phyloP scores from a whole-genome alignment of 2,329 filamentous ascomycete genomes.

The Nothomitra cinnamomea region DNA sequence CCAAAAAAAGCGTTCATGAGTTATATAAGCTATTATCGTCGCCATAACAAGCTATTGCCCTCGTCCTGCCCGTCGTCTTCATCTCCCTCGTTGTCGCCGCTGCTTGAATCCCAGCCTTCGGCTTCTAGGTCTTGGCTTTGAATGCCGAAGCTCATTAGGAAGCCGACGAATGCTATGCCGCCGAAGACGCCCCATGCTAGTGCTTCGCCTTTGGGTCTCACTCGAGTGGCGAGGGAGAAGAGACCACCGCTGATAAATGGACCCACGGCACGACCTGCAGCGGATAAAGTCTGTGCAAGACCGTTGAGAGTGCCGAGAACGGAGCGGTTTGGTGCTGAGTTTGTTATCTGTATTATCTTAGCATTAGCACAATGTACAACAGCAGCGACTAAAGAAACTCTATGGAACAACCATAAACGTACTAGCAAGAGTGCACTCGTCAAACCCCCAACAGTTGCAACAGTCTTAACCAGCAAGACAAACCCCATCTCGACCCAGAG shows the following conservation, averaged over 20 bases:
- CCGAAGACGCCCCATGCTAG: conserved; percentile 80
- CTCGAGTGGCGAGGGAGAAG: conserved; percentile 59
- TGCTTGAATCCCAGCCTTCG: conserved; percentile 29
- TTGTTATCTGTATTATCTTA: conserved; percentile 53
- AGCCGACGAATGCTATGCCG: conserved; percentile 64
- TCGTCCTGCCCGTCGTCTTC: conserved; percentile 27
- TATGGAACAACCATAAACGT: too few species aligned
- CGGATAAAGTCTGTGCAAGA: conserved; percentile 82
- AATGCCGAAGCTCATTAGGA: conserved; percentile 64
- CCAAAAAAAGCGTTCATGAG: too few species aligned
- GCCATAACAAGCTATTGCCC: too few species aligned
- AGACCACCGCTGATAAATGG: conserved; percentile 77
- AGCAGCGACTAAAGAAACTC: neutral
- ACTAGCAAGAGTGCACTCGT: conserved; percentile 80
- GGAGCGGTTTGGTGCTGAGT: conserved; percentile 71
- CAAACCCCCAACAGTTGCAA: conserved; percentile 74
- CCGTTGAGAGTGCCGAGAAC: conserved; percentile 85
- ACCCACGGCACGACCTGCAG: conserved; percentile 72
- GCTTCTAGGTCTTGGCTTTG: conserved; percentile 42
- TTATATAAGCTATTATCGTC: neutral
- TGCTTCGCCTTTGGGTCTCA: conserved; percentile 66
- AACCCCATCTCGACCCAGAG: conserved; percentile 67
- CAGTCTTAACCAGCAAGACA: conserved; percentile 73
- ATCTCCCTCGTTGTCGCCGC: conserved; percentile 24
- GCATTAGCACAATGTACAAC: conserved; percentile 4